phyloP scores from a whole-genome alignment of 192 early-diverging fungal species.

The Martensiomyces pterosporus region DNA sequence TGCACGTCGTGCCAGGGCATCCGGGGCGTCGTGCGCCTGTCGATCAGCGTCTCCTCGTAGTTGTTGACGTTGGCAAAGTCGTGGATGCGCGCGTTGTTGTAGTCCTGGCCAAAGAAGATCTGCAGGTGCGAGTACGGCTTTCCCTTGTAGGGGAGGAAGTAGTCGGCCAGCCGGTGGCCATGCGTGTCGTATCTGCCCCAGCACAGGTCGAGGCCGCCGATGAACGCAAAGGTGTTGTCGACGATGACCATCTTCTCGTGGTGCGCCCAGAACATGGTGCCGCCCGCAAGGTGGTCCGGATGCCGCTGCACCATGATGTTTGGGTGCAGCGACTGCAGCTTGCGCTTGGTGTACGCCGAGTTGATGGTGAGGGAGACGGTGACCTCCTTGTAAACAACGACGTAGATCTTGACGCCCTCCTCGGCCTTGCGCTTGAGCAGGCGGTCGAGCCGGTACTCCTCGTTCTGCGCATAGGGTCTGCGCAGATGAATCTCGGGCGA shows the following conservation, averaged over 20 bases:
- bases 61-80: constrained; percentile 64
- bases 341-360: constrained; percentile 68
- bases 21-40: constrained; percentile 54
- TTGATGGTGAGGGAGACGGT: constrained; percentile 66
- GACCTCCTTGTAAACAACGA: constrained; percentile 82
- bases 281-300: constrained; percentile 71
- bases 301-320: constrained; percentile 85
- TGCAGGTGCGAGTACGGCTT: constrained; percentile 46
- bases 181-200: constrained; percentile 84
- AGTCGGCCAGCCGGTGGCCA: constrained; percentile 71
- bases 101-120: constrained; percentile 73
- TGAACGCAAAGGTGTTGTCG: constrained; percentile 75
- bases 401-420: constrained; percentile 79
- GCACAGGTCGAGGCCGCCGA: constrained; percentile 84
- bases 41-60: constrained; percentile 48
- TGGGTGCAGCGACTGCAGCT: constrained; percentile 61
- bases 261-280: constrained; percentile 80
- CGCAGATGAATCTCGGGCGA: constrained; percentile 84
- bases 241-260: constrained; percentile 80
- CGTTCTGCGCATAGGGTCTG: constrained; percentile 67
- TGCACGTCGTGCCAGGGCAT: constrained; percentile 92
- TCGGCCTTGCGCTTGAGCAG: constrained; percentile 75
- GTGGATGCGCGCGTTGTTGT: constrained; percentile 78
- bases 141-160: constrained; percentile 47
- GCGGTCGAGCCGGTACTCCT: constrained; percentile 74